Conservation (phyloP, 2,329 filamentous ascomycete species). For the Microdochium paspali region DNA sequence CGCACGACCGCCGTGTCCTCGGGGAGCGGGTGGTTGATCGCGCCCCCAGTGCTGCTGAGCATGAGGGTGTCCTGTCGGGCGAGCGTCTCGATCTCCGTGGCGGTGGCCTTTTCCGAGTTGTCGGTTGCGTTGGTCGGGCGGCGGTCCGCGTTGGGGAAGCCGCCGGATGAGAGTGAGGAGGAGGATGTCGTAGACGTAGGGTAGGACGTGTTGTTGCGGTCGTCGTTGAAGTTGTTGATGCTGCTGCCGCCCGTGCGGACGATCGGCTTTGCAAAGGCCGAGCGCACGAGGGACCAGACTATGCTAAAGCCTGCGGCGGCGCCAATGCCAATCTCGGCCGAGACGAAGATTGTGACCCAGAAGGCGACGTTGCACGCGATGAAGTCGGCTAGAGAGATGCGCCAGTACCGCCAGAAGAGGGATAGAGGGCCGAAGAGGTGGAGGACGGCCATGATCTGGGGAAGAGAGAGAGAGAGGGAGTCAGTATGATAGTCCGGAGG, state of each 20-base stretch:
- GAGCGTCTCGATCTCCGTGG: neutral
- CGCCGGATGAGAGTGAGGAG: constrained; percentile 13
- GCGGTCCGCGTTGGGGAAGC: neutral
- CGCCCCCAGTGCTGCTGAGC: constrained; percentile 10
- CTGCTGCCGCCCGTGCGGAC: constrained; percentile 2
- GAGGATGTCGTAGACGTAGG: no score
- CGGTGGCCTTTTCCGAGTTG: neutral
- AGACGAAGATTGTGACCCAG: constrained; percentile 54
- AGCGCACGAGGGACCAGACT: constrained; percentile 47
- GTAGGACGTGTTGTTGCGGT: no score
- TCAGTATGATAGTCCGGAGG: neutral
- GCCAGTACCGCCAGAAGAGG: constrained; percentile 55
- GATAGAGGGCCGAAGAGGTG: constrained; percentile 49
- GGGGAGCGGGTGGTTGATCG: constrained; percentile 16
- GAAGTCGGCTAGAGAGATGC: constrained; percentile 55
- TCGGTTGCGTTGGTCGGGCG: neutral
- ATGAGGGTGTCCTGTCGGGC: constrained; percentile 3
- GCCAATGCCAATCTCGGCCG: constrained; percentile 50
- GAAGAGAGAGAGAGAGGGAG: constrained; percentile 1
- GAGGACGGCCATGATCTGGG: constrained; percentile 50
- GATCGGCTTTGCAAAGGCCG: constrained; percentile 34
- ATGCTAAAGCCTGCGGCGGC: constrained; percentile 54
- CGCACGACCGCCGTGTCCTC: constrained; percentile 45
- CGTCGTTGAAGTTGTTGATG: no score
- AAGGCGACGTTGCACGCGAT: constrained; percentile 53